Percentiles rank a stretch among this genome's conserved stretches.
Conservation (phyloP, 140 eudicot genomes). For the Bidens hawaiensis region DNA sequence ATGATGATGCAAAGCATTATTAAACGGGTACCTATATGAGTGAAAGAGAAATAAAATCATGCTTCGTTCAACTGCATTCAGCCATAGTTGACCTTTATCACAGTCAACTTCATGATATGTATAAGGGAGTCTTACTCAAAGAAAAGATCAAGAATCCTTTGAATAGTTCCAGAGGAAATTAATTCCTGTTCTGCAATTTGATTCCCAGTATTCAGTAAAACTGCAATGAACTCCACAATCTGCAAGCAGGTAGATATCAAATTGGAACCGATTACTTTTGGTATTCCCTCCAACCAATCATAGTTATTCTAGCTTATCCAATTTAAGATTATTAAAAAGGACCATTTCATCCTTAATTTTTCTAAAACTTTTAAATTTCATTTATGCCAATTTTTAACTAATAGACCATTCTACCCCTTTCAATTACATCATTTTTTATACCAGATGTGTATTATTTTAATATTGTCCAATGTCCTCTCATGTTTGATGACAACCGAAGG, state of each 20-base stretch:
- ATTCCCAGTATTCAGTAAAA: conserved; percentile 71
- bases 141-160: conserved; percentile 79
- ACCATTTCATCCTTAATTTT: no score
- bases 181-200: conserved; percentile 78
- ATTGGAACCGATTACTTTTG: neutral
- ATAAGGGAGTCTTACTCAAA: conserved; percentile 63
- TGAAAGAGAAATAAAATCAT: neutral
- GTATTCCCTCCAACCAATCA: neutral
- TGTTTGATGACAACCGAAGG: no score
- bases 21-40: conserved; percentile 72
- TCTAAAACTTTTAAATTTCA: no score
- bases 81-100: neutral
- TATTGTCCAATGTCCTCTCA: no score
- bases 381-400: no score
- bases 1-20: conserved; percentile 93
- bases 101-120: neutral
- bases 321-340: neutral
- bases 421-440: no score
- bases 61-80: neutral
- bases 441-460: no score
- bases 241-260: conserved; percentile 22
- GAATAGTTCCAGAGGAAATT: conserved; percentile 76
- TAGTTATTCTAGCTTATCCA: neutral
- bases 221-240: conserved; percentile 93
- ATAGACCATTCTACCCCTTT: no score